Evolutionary conservation across 2,329 filamentous ascomycete species (phyloP).

Genomic region (Diplodia scrobiculata): DNA sequence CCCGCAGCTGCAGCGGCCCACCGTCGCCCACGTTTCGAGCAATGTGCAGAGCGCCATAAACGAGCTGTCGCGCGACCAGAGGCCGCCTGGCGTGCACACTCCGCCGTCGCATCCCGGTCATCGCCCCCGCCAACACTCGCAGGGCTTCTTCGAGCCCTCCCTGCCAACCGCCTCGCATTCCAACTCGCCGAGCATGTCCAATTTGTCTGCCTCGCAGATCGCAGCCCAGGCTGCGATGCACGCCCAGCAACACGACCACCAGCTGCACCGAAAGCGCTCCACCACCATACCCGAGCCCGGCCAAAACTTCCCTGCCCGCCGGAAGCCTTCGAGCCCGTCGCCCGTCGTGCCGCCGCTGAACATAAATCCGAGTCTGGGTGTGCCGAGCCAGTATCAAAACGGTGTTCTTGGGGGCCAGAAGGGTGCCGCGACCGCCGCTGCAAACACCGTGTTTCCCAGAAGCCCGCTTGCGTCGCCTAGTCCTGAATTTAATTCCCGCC

Average conservation of each 20-base stretch:
- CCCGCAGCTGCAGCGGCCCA: constrained; percentile 24
- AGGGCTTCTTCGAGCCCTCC: constrained; percentile 75
- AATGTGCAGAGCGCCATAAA: constrained; percentile 35
- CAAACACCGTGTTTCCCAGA: constrained; percentile 72
- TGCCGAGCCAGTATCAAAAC: constrained; percentile 56
- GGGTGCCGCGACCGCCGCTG: constrained; percentile 68
- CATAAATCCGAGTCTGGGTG: neutral
- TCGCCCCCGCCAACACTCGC: constrained; percentile 68
- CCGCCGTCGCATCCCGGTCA: constrained; percentile 52
- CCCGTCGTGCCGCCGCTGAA: constrained; percentile 54
- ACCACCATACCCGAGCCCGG: constrained; percentile 68
- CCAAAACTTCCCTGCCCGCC: constrained; percentile 46
- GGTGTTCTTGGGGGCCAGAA: constrained; percentile 63
- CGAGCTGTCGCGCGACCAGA: constrained; percentile 42
- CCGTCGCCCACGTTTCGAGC: constrained; percentile 31
- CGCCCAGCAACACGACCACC: constrained; percentile 56
- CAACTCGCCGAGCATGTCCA: constrained; percentile 56
- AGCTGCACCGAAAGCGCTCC: constrained; percentile 65
- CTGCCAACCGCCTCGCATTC: constrained; percentile 64
- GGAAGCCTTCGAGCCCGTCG: constrained; percentile 46
- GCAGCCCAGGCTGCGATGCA: constrained; percentile 77
- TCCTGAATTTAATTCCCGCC: constrained; percentile 32
- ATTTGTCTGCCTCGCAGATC: constrained; percentile 70
- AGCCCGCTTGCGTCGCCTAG: constrained; percentile 55
- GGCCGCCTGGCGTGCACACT: constrained; percentile 51